phyloP scores from a whole-genome alignment of 1,284 basidiomycete species.

The Anthracocystis setariae region DNA sequence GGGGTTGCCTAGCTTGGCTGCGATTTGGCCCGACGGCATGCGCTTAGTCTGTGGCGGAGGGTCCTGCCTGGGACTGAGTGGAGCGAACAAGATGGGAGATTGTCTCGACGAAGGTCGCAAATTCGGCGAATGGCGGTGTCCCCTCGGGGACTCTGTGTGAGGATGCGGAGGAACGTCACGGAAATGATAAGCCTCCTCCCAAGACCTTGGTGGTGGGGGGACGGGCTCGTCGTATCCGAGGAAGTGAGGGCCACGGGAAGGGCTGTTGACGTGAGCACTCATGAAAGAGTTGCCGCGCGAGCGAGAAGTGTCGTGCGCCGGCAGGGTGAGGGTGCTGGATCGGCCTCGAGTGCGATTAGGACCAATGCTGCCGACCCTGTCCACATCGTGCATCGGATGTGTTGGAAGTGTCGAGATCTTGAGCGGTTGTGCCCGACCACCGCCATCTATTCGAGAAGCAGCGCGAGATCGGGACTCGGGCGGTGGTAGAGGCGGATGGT shows the following conservation, averaged over 20 bases:
- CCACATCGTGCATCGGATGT: slow-evolving; percentile 15
- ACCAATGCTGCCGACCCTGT: slow-evolving; percentile 28
- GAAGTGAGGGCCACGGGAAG: slow-evolving; percentile 9
- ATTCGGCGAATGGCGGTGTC: slow-evolving; percentile 16
- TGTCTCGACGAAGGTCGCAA: slow-evolving; percentile 17
- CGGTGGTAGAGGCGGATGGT: slow-evolving; percentile 11
- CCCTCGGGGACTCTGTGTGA: slow-evolving; percentile 5
- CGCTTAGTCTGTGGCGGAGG: slow-evolving; percentile 5
- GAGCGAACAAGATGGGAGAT: slow-evolving; percentile 51
- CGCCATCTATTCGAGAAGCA: slow-evolving; percentile 17
- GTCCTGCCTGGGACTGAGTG: slow-evolving; percentile 37
- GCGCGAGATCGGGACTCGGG: slow-evolving; percentile 12
- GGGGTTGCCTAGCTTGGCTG: slow-evolving; percentile 10
- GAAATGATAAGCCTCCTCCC: slow-evolving; percentile 24
- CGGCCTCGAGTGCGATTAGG: slow-evolving; percentile 44
- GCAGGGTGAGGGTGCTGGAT: slow-evolving; percentile 42
- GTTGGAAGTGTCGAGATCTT: slow-evolving; percentile 22
- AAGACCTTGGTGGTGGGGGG: slow-evolving; percentile 29
- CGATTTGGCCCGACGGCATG: slow-evolving; percentile 5
- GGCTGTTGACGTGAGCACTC: slow-evolving; percentile 19
- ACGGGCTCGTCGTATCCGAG: slow-evolving; percentile 21
- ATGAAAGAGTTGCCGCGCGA: slow-evolving; percentile 25
- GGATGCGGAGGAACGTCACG: slow-evolving; percentile 12
- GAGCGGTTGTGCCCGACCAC: slow-evolving; percentile 19
- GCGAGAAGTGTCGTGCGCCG: slow-evolving; percentile 22